Percentiles rank a stretch among this genome's conserved stretches.
Evolutionary conservation across 2,329 filamentous ascomycete genomes (phyloP).

Genomic region (Neonectria punicea): DNA sequence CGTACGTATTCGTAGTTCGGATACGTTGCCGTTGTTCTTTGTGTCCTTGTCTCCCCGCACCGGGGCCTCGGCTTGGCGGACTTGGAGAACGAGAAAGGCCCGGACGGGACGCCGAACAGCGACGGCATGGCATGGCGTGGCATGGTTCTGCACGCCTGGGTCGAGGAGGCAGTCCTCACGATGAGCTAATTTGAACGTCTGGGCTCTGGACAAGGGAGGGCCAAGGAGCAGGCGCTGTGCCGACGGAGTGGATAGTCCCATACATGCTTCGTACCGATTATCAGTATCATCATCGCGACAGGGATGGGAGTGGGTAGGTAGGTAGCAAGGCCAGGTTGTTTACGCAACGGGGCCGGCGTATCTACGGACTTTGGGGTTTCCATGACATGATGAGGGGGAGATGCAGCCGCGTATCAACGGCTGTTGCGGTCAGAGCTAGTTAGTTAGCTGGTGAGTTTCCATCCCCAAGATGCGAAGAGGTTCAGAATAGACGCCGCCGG

Average conservation of each 20-base stretch:
- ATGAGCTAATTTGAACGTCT: neutral
- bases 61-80: no score
- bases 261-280: neutral
- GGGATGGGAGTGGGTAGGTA: no score
- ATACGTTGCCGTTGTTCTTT: neutral
- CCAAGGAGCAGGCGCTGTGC: neutral
- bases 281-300: neutral
- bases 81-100: conserved; percentile 17
- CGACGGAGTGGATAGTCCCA: neutral
- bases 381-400: neutral
- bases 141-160: neutral
- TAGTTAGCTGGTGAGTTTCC: no score
- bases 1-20: neutral
- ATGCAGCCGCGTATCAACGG: neutral
- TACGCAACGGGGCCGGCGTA: neutral
- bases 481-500: no score
- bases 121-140: conserved; percentile 8
- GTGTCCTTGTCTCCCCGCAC: neutral
- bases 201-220: neutral
- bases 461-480: no score
- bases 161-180: neutral
- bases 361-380: neutral
- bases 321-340: no score
- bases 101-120: conserved; percentile 42
- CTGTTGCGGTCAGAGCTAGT: no score